These are phyloP conservation scores for Corynespora cassiicola DNA, from an alignment of 2,329 filamentous ascomycete species.

Conservation along the genomic window DNA sequence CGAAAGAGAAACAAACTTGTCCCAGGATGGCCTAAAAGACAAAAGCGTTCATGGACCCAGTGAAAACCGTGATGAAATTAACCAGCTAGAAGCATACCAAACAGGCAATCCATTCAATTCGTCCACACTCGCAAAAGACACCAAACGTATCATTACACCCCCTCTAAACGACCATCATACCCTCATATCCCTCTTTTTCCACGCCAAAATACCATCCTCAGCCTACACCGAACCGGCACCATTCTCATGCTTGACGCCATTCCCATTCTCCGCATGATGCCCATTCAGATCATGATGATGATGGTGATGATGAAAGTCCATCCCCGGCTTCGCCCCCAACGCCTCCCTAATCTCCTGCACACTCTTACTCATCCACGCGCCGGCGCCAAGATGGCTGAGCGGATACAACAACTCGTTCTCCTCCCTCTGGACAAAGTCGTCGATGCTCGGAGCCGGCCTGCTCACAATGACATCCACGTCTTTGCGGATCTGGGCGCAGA, in stretches of 20 bases:
- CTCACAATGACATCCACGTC: constrained; percentile 78
- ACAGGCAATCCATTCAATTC: too few relatives aligned
- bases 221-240: constrained; percentile 20
- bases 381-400: constrained; percentile 46
- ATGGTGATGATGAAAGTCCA: constrained; percentile 17
- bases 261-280: constrained; percentile 7
- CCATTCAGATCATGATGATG: constrained; percentile 17
- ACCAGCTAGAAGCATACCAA: too few relatives aligned
- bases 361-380: constrained; percentile 42
- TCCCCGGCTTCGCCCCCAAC: constrained; percentile 40
- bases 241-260: constrained; percentile 12
- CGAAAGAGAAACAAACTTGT: too few relatives aligned
- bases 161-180: too few relatives aligned
- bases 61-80: too few relatives aligned
- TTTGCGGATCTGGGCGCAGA: constrained; percentile 74
- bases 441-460: constrained; percentile 56
- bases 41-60: too few relatives aligned
- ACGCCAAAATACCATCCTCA: constrained; percentile 9
- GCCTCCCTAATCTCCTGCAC: constrained; percentile 49
- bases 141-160: too few relatives aligned
- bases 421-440: constrained; percentile 56
- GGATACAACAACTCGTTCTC: constrained; percentile 64
- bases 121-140: too few relatives aligned
- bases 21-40: too few relatives aligned
- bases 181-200: too few relatives aligned